Percentiles rank a stretch among this genome's conserved stretches.
These are phyloP conservation scores for Colletotrichum falcatum DNA, from an alignment of 2,329 filamentous ascomycete genomes.

Conservation along the genomic window DNA sequence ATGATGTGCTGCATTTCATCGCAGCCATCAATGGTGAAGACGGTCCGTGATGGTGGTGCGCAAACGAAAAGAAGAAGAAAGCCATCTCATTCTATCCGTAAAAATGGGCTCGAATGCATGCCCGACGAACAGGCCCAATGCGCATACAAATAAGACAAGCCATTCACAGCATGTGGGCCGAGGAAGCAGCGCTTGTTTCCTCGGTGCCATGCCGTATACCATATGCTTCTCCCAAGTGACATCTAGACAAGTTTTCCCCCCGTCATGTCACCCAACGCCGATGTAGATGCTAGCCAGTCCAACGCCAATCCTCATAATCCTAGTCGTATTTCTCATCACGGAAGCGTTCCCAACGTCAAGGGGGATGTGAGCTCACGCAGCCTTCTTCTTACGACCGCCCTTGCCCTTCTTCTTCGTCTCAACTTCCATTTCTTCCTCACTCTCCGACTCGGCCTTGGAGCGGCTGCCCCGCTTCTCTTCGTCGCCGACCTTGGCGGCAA, in stretches of 20 bases:
- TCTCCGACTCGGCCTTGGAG: conserved; percentile 64
- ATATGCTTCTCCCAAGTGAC: conserved; percentile 32
- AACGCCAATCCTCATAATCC: conserved; percentile 44
- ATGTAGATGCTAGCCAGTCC: conserved; percentile 44
- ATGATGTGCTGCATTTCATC: neutral
- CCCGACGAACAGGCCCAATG: conserved; percentile 29
- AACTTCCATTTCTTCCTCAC: conserved; percentile 60
- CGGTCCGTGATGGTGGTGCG: neutral
- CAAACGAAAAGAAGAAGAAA: neutral
- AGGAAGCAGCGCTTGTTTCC: conserved; percentile 38
- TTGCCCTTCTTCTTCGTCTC: conserved; percentile 62
- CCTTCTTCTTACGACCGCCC: conserved; percentile 65
- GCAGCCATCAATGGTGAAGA: neutral
- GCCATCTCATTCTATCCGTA: conserved; percentile 29
- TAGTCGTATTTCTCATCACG: conserved; percentile 39
- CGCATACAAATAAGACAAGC: conserved; percentile 34
- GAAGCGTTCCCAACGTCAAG: neutral
- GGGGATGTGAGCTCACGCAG: conserved; percentile 35
- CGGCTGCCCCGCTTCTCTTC: conserved; percentile 63
- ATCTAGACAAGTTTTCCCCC: conserved; percentile 26
- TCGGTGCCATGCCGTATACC: conserved; percentile 32
- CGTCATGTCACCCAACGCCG: conserved; percentile 44
- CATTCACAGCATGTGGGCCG: conserved; percentile 34
- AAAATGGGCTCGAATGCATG: conserved; percentile 14
- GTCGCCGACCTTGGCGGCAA: conserved; percentile 82